A percentile compares a stretch with the other conserved stretches of the same genome.
Conservation (phyloP, 495 filamentous ascomycete species). For the Neurospora pannonica region DNA sequence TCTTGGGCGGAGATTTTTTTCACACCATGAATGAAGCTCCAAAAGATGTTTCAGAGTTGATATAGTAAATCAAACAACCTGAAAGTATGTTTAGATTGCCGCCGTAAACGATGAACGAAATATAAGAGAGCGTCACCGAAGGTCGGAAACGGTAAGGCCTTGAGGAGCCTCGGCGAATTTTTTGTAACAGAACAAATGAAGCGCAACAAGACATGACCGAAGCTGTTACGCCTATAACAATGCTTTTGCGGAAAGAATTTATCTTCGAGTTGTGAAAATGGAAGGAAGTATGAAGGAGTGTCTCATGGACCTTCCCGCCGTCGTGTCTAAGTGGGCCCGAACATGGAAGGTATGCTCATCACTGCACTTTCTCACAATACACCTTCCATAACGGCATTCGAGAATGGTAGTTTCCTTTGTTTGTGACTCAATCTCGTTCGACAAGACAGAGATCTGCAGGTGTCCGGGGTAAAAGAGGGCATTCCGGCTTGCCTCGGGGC, state of each 20-base stretch:
- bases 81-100: rapidly evolving
- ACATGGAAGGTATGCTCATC: neutral
- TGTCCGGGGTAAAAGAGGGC: neutral
- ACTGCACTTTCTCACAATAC: neutral
- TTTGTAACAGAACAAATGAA: neutral
- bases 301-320: neutral
- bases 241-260: rapidly evolving
- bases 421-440: neutral
- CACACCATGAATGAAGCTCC: neutral
- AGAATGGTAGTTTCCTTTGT: neutral
- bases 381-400: neutral
- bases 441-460: neutral
- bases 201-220: neutral
- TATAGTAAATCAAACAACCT: rapidly evolving
- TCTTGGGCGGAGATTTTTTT: neutral
- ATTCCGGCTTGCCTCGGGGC: neutral
- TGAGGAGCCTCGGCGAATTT: neutral
- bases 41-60: rapidly evolving
- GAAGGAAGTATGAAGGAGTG: neutral
- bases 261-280: neutral
- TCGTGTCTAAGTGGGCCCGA: neutral
- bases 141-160: neutral
- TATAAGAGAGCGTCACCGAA: neutral
- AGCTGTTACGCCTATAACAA: rapidly evolving
- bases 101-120: neutral